Evolutionary conservation across 768 basidiomycete genomes (phyloP), one percentile per base, ranked within the genome.

Genomic region (Podaxis rugospora): DNA sequence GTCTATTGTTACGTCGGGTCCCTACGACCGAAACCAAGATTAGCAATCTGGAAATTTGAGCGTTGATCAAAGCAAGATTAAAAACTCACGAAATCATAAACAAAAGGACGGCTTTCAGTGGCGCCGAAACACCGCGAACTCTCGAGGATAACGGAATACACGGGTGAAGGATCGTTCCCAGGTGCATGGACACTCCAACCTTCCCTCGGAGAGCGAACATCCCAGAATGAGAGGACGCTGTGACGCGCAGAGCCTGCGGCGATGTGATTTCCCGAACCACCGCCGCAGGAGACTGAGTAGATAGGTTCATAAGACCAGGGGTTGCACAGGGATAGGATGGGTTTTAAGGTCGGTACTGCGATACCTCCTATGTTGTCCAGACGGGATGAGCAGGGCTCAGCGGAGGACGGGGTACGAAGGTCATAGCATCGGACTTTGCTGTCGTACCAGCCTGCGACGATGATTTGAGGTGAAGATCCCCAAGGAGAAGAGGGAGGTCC

Each of bases 151-250:
- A 93, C 70, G 5, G 83, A 80, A 70, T 93, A 94, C 2, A 93
- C 89, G 0, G 92, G 92, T 1, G 89, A 91, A 1, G 79, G 73
- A 67, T 92, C 90, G 67, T 90, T 90, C 4, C 87, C 87, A 1
- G 92, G 92, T 1, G 87, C 87, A 68, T 92, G 84, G 5, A 92
- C 85, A 65, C 88, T 90, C 87, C 89, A 92, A 2, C 92, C 91
- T 27, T 54, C 67, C 3, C 67, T 71, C 0, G 88, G 81, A 18
- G 75, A 78, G 7, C 92, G 85, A 32, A 91, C 78, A 68, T 94
- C 92, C 89, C 90, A 94, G 64, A 93, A 86, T 2, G 89, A 84
- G 58, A 94, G 83, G 21, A 92, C 83, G 61, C 87, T 83, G 67
- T 93, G 88, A 9, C 88, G 80, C 5, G 90, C 90, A 11, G 85